phyloP scores from a whole-genome alignment of 441 rosid genomes.

The Syzygium syzygioides region DNA sequence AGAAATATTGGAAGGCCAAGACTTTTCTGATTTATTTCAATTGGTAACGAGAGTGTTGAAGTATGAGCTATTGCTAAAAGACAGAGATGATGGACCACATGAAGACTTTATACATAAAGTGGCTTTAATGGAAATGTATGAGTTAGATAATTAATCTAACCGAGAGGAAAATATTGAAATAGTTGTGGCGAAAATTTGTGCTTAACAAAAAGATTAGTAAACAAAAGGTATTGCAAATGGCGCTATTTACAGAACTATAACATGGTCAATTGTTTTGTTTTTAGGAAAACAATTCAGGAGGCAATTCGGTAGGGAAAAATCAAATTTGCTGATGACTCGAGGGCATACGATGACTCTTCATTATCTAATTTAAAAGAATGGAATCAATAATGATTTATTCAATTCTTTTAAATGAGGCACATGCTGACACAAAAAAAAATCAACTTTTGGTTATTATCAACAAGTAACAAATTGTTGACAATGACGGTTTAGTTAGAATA shows the following conservation, averaged over 20 bases:
- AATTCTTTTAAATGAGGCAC: not conserved
- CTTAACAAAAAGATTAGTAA: not conserved
- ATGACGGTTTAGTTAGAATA: not conserved
- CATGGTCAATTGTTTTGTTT: not conserved
- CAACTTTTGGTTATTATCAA: not conserved
- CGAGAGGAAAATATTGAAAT: not conserved
- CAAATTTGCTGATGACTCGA: not conserved
- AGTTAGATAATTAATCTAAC: not conserved
- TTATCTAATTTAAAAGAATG: not conserved
- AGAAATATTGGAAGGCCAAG: not conserved
- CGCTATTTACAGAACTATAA: not conserved
- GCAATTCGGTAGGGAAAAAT: not conserved
- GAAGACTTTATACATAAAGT: not conserved
- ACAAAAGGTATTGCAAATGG: not conserved
- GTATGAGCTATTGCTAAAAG: not conserved
- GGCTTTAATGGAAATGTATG: not conserved
- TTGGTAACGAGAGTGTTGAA: not conserved
- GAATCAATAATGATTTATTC: not conserved
- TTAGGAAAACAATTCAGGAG: not conserved
- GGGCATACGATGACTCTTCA: not conserved
- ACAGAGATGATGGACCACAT: not conserved
- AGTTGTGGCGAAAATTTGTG: not conserved
- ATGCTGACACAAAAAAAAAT: not conserved
- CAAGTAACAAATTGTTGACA: not conserved
- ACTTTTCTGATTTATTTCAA: not conserved